Evolutionary conservation across 2,329 filamentous ascomycete species (phyloP).

Genomic region (Verticillium albo-atrum): DNA sequence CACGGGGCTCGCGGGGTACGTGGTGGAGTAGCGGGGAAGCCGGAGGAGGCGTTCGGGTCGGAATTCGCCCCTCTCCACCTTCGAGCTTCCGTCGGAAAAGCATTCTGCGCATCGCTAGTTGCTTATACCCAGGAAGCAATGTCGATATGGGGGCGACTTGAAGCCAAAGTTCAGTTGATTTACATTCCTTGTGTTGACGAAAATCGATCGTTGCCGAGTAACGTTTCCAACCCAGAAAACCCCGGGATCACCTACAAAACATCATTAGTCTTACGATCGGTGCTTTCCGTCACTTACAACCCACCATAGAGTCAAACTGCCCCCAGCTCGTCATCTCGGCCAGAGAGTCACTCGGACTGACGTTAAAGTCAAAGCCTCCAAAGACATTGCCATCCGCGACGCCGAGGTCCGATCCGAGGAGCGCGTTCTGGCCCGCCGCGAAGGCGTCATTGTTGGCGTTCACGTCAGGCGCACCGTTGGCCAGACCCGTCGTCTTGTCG

Average conservation of each 20-base stretch:
- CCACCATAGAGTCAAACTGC: constrained; percentile 11
- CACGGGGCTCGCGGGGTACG: background rate
- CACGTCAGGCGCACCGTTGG: background rate
- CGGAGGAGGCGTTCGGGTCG: background rate
- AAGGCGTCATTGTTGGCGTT: background rate
- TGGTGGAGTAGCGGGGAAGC: background rate
- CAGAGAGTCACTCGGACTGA: constrained; percentile 11
- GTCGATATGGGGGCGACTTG: no score
- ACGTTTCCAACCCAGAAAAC: constrained; percentile 6
- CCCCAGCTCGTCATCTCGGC: constrained; percentile 13
- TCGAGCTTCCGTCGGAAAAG: background rate
- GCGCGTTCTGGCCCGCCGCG: background rate
- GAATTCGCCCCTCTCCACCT: background rate
- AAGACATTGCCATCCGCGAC: background rate
- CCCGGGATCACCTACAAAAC: constrained; percentile 5
- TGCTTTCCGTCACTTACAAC: background rate
- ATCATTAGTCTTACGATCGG: no score
- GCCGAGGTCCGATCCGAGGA: background rate
- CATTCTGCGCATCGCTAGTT: background rate
- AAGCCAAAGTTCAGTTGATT: background rate
- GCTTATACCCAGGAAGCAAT: no score
- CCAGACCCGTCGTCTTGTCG: constrained; percentile 10
- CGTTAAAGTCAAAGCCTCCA: constrained; percentile 2
- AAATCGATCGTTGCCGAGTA: constrained; percentile 4
- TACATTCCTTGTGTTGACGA: background rate